Conservation (phyloP, 2,329 filamentous ascomycete genomes). For the Monosporascus ibericus region DNA sequence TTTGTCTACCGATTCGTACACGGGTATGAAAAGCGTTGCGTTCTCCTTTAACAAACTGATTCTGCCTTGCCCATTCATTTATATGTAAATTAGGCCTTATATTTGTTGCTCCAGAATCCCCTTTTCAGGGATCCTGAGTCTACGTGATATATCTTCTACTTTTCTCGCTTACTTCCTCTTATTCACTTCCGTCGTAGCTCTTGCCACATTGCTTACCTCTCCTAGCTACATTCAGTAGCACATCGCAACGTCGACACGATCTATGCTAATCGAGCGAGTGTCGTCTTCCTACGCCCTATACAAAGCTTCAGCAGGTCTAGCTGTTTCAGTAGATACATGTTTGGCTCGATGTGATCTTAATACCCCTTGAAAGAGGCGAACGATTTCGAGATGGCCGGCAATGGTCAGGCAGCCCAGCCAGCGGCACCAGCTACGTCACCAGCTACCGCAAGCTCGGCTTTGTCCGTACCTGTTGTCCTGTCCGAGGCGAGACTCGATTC, state of each 20-base stretch:
- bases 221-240: no score
- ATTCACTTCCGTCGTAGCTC: neutral
- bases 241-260: neutral
- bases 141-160: no score
- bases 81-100: no score
- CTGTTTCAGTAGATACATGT: neutral
- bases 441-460: slow-evolving; percentile 22
- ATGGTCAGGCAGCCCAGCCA: slow-evolving; percentile 11
- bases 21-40: no score
- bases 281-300: neutral
- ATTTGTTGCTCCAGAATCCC: no score
- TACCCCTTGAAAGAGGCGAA: neutral
- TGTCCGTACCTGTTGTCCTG: slow-evolving; percentile 67
- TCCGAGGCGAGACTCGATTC: slow-evolving; percentile 96
- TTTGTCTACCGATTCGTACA: no score
- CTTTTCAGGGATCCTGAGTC: no score
- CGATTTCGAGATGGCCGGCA: slow-evolving; percentile 19
- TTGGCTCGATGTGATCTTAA: slow-evolving; percentile 10
- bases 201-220: neutral
- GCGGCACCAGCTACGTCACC: slow-evolving; percentile 10
- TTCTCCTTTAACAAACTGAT: no score
- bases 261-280: neutral
- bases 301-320: neutral
- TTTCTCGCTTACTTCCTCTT: no score
- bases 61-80: no score